These are phyloP conservation scores for Trematosphaeria pertusa DNA, from an alignment of 2,329 filamentous ascomycete genomes.

Conservation along the genomic window DNA sequence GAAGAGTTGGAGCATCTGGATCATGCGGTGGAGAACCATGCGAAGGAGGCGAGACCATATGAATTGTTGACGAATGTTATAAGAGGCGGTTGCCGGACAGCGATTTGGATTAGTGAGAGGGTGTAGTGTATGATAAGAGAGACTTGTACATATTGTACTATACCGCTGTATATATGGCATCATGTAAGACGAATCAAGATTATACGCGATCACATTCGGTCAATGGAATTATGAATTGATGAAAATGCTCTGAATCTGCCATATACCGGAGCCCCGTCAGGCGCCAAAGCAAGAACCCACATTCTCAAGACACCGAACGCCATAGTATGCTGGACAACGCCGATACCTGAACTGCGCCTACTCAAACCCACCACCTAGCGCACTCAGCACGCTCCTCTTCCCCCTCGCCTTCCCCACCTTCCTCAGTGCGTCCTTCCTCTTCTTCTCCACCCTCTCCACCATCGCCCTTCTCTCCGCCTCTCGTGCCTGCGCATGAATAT, in stretches of 20 bases:
- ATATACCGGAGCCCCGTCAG: no score
- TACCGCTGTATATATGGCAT: conserved; percentile 7
- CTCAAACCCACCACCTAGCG: conserved; percentile 46
- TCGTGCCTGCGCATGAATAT: conserved; percentile 65
- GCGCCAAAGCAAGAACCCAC: no score
- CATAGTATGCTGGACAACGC: no score
- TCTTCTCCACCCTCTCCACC: conserved; percentile 59
- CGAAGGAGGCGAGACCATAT: conserved; percentile 87
- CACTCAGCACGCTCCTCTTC: conserved; percentile 42
- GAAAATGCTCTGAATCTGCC: background rate
- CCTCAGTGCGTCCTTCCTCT: conserved; percentile 57
- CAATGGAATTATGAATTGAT: background rate
- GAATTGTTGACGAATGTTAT: conserved; percentile 88
- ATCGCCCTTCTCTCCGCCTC: conserved; percentile 62
- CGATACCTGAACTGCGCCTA: conserved; percentile 15
- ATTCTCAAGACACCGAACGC: no score
- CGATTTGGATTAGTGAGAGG: conserved; percentile 88
- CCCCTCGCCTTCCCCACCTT: conserved; percentile 43
- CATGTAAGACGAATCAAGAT: background rate
- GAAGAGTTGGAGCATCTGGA: conserved; percentile 98
- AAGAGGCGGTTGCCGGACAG: conserved; percentile 85
- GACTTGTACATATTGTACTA: conserved; percentile 3
- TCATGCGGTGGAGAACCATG: conserved; percentile 91
- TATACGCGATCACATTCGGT: background rate
- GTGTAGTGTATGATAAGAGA: conserved; percentile 54